Evolutionary conservation across 305 asterid genomes (phyloP).

Genomic region (Coffea humblotiana): DNA sequence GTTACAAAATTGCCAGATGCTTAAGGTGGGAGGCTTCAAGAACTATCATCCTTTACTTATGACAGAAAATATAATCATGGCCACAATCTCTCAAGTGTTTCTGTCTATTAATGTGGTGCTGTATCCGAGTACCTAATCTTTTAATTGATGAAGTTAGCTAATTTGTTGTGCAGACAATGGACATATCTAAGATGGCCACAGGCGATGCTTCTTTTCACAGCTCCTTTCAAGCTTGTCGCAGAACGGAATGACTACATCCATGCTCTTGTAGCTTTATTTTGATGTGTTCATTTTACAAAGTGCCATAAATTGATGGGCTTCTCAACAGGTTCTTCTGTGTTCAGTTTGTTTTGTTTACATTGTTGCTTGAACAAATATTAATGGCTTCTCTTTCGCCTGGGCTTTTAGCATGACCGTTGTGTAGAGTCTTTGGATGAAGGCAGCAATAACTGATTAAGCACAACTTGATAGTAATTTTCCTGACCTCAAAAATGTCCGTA

Average conservation of each 20-base stretch:
- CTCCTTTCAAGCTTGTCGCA: constrained; percentile 93
- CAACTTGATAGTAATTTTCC: not conserved
- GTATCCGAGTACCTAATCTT: not conserved
- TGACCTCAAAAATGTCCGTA: constrained; percentile 1
- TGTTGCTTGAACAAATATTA: not conserved
- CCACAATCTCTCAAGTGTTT: not conserved
- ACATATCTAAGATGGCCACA: constrained; percentile 85
- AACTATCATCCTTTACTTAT: not conserved
- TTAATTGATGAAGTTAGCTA: not conserved
- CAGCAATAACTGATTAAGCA: not conserved
- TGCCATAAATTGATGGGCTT: constrained; percentile 87
- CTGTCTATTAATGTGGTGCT: not conserved
- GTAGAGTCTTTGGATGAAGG: not conserved
- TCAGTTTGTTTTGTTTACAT: constrained; percentile 3
- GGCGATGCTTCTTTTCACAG: constrained; percentile 89
- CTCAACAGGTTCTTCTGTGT: constrained; percentile 67
- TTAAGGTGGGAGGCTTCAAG: constrained; percentile 55
- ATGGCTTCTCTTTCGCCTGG: not conserved
- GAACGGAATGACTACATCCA: constrained; percentile 87
- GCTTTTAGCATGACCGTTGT: not conserved
- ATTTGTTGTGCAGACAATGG: constrained; percentile 66
- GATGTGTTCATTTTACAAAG: constrained; percentile 88
- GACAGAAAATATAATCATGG: not conserved
- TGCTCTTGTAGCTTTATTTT: constrained; percentile 90
- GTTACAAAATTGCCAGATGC: constrained; percentile 83